phyloP scores from a whole-genome alignment of 495 filamentous ascomycete genomes.

The Aspergillus mulundensis region DNA sequence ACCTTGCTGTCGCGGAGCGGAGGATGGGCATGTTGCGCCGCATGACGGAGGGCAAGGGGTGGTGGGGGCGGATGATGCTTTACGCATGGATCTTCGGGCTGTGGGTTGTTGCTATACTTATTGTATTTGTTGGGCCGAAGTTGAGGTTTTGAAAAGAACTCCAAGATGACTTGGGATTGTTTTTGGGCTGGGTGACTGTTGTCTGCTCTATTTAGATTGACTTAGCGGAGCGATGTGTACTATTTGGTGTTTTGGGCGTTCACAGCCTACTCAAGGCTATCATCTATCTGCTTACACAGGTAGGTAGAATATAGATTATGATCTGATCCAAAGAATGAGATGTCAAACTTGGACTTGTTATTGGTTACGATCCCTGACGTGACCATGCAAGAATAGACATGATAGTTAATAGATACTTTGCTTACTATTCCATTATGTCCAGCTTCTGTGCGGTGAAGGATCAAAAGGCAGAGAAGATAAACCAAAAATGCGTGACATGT shows the following conservation, averaged over 20 bases:
- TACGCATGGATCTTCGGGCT: constrained; percentile 79
- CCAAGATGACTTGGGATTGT: neutral
- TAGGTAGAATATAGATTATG: constrained; percentile 20
- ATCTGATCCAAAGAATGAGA: neutral
- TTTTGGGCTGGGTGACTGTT: neutral
- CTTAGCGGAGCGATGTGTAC: neutral
- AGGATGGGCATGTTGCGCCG: constrained; percentile 68
- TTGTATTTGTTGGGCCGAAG: constrained; percentile 82
- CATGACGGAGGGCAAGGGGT: constrained; percentile 82
- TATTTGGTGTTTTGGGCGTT: constrained; percentile 4
- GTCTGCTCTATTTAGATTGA: neutral
- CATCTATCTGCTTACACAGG: constrained; percentile 5
- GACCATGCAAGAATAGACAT: too few species aligned
- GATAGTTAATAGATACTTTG: too few species aligned
- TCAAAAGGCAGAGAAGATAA: constrained; percentile 1
- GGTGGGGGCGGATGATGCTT: constrained; percentile 79
- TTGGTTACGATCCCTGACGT: too few species aligned
- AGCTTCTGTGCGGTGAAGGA: too few species aligned
- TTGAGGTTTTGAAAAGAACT: constrained; percentile 60
- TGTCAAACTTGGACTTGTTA: too few species aligned
- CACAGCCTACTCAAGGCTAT: neutral
- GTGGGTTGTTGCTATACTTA: constrained; percentile 65
- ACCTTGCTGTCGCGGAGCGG: constrained; percentile 68
- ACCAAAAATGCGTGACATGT: constrained; percentile 29
- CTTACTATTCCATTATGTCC: too few species aligned